Base-by-base conservation (phyloP, 106 monocot genomes). In the Dioscorea zingiberensis region DNA sequence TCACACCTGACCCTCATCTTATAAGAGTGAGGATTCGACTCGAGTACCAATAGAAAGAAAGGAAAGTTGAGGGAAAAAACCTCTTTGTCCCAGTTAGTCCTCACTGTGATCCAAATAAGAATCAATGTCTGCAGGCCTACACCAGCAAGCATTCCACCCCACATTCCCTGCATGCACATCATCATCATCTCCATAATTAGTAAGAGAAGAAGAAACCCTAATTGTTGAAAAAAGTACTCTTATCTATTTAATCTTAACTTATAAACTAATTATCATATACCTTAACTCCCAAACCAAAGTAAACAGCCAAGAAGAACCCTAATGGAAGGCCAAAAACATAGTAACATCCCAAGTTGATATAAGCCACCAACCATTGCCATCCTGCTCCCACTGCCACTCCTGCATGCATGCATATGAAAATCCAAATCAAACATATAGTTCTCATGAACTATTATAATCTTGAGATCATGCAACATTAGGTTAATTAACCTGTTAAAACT, bases 341-440 rank as follows among this genome's bases (percentile, higher is more conserved):
- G 53, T 93, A 93, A 51, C 87, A 87, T 1, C 77, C 81, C 28
- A 88, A 23, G 69, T 93, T 93, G 26, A 93, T 68, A 65, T 82
- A 93, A 9, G 93, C 87, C 53, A 93, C 87, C n/a, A 87, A 25
- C 70, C 65, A 69, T 48, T 87, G 92, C 87, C 92, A 93, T 25
- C 92, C 92, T 13, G 87, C 84, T 59, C 93, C 93, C 3, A 88
- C 82, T 59, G 93, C 93, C 1, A 93, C 93, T 54, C 93, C 90
- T 91, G 80, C 59, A 76, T 25, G 7, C 47, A 2, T 27, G n/a
- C 3, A 21, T 21, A 23, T 7, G 16, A 28, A 61, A 62, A 7
- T 21, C 3, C 2, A 60, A 19, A 16, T 11, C 0, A 48, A 56
- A 27, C n/a, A n/a, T n/a, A 27, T 26, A 38, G 38, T 38, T 6